Percentiles rank a stretch among this genome's conserved stretches.
phyloP scores from a whole-genome alignment of 768 basidiomycete genomes.

The Leccinum obscurum region DNA sequence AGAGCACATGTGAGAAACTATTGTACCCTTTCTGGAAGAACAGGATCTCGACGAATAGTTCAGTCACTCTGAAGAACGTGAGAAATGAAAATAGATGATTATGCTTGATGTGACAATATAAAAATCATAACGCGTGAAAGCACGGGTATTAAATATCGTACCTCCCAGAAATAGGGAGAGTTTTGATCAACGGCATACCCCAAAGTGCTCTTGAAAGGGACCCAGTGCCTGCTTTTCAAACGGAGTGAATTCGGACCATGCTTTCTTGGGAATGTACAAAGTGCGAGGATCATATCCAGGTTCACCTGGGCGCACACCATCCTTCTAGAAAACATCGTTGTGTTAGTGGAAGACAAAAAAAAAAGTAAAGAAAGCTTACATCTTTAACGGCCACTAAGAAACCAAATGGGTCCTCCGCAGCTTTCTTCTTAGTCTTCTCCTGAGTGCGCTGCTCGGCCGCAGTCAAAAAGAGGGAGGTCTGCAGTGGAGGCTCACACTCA shows the following conservation, averaged over 20 bases:
- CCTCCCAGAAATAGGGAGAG: slow-evolving; percentile 67
- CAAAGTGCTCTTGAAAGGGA: not conserved
- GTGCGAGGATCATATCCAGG: slow-evolving; percentile 91
- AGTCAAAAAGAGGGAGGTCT: slow-evolving; percentile 61
- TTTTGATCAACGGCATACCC: not conserved
- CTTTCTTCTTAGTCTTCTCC: slow-evolving; percentile 80
- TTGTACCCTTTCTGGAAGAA: slow-evolving; percentile 97
- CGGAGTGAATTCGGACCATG: slow-evolving; percentile 86
- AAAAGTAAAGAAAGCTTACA: slow-evolving; percentile 40
- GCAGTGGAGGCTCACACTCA: slow-evolving; percentile 14
- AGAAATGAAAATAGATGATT: slow-evolving; percentile 60
- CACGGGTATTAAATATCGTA: slow-evolving; percentile 30
- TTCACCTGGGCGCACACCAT: slow-evolving; percentile 73
- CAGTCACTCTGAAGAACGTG: slow-evolving; percentile 16
- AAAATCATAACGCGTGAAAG: slow-evolving; percentile 6
- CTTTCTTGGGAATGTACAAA: slow-evolving; percentile 69
- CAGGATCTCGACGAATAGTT: slow-evolving; percentile 52
- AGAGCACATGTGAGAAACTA: slow-evolving; percentile 8
- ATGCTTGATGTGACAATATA: slow-evolving; percentile 77
- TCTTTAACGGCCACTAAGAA: slow-evolving; percentile 76
- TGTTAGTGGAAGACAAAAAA: not conserved
- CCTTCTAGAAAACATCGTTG: slow-evolving; percentile 59
- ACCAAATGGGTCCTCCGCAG: slow-evolving; percentile 70
- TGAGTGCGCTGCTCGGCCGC: slow-evolving; percentile 77
- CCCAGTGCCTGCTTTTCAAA: slow-evolving; percentile 83